A percentile compares a stretch with the other conserved stretches of the same genome.
phyloP scores from a whole-genome alignment of 202 grass and related monocot genomes.

The Digitaria exilis region DNA sequence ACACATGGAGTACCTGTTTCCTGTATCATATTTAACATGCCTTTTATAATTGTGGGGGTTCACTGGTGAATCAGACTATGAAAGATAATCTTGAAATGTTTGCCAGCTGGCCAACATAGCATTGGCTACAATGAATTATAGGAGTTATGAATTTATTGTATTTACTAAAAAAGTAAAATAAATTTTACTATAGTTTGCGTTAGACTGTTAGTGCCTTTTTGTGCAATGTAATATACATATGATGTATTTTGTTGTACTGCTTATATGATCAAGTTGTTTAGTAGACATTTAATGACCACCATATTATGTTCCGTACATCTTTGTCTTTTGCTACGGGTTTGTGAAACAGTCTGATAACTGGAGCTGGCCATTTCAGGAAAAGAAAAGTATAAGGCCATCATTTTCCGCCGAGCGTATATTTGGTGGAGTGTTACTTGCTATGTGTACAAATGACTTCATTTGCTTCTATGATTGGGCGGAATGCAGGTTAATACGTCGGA shows the following conservation, averaged over 20 bases:
- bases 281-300: slow-evolving; percentile 4
- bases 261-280: slow-evolving; percentile 9
- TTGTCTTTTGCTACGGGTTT: background rate
- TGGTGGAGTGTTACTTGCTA: slow-evolving; percentile 75
- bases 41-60: background rate
- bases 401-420: slow-evolving; percentile 76
- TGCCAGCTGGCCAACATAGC: background rate
- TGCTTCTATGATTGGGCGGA: slow-evolving; percentile 81
- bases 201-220: background rate
- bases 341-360: slow-evolving; percentile 34
- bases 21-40: background rate
- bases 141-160: background rate
- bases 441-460: slow-evolving; percentile 85
- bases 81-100: background rate
- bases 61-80: background rate
- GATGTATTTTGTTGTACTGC: background rate
- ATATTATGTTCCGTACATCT: background rate
- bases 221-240: background rate
- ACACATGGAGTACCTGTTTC: background rate
- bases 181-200: background rate
- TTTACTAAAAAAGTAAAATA: background rate
- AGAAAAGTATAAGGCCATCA: slow-evolving; percentile 74
- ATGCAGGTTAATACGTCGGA: slow-evolving; percentile 78
- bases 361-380: slow-evolving; percentile 71
- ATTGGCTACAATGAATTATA: background rate